Evolutionary conservation across 2,329 filamentous ascomycete species (phyloP), one percentile per base, ranked within the genome.

Genomic region (Fusarium buxicola): DNA sequence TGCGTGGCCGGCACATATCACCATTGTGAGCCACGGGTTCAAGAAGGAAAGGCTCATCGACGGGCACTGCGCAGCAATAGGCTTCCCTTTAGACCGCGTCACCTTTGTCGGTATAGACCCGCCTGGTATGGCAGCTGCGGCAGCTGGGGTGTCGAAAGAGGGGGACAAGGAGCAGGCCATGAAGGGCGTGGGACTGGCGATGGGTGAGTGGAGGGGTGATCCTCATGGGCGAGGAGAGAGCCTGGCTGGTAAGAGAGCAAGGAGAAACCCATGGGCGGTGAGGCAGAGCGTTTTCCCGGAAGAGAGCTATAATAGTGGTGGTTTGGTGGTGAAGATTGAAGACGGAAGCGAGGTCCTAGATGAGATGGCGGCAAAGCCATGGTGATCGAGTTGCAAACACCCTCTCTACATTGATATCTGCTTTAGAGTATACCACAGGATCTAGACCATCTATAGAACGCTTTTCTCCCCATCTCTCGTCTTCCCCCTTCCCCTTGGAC

Each of bases 21-120:
- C 86, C 15, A 79, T 92, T 16, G 79, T 92, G 35, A 89, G 87
- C 65, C 89, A 92, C 70, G 85, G 77, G 7, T 93, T 93, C 76
- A 93, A 93, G 74, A 78, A 80, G 13, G 72, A 76, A 8, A 82
- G 90, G 2, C 85, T 92, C 21, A 75, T 89, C 45, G 82, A 88
- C 27, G 81, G 84, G 3, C 90, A 93, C 76, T 86, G 88, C 64
- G 77, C 74, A 7, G 88, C 89, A 12, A 78, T 92, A n/a, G 81
- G 82, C 0, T 86, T 84, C 47, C 80, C 83, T 0, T 55, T 76
- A 1, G 69, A 77, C 0, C 72, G 74, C 1, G 79, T 87, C 1
- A 46, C 41, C 0, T 89, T 87, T 50, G 66, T 89, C 7, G 90
- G 89, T 0, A 84, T 92, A 46, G 86, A 92, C 69, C 90, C 90